Evolutionary conservation across 768 basidiomycete genomes (phyloP), one percentile per base, ranked within the genome.

Genomic region (Termitomyces sp.): DNA sequence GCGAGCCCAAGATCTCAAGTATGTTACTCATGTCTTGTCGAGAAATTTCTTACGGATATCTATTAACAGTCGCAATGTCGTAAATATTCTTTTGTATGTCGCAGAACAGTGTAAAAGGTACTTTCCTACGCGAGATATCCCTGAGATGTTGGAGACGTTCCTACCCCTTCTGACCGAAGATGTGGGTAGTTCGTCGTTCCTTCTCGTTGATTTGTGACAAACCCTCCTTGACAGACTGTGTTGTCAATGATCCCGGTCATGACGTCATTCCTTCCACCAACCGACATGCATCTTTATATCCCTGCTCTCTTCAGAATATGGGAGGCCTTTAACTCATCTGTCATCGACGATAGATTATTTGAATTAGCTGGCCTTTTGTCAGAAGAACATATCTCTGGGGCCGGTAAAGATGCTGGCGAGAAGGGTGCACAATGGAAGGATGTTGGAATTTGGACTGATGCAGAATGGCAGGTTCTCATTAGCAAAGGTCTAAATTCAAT

Each of bases 401-500:
- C 76, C 21, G 66, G 68, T 40, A 81, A 82, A n/a, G 74, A 73
- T 44, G 76, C 72, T n/a, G 84, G 80, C 9, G 69, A 70, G 49
- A 79, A 83, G 62, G 82, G 79, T 50, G 78, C 84, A 8, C 71
- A 73, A 55, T 88, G 85, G 85, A 87, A 86, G 67, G 89, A 91
- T 62, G 80, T 98, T 37, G 95, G 95, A 12, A 94, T 98, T 54
- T 94, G 93, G 82, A 86, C 82, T 5, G 81, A 91, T 56, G 75
- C 81, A 43, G 86, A 98, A 69, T 98, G 93, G 85, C 83, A 84
- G 54, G 75, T 88, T 28, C 73, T 98, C 49, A 81, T 94, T 60
- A 85, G 85, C 37, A 95, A 94, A 68, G 87, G 89, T 14, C 73
- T 98, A 35, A 79, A 82, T 33, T 87, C 89, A 5, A 86, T 93